Conservation (phyloP, 2,329 filamentous ascomycete species). For the Juglanconis oblonga region DNA sequence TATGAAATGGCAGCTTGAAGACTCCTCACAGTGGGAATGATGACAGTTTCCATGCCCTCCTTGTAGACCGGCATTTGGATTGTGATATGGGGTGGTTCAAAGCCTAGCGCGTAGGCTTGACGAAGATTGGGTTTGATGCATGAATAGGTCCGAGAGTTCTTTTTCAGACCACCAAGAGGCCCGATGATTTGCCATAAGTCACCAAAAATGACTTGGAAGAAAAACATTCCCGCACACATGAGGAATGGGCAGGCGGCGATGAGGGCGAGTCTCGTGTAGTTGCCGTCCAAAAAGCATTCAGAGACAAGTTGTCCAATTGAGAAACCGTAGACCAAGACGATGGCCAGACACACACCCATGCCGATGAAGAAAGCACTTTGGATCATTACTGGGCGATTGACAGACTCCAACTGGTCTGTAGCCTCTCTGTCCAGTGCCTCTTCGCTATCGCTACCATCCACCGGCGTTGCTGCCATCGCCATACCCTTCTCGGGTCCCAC, state of each 20-base stretch:
- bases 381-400: slow-evolving; percentile 37
- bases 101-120: slow-evolving; percentile 30
- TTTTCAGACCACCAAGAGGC: slow-evolving; percentile 40
- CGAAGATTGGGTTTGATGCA: slow-evolving; percentile 29
- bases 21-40: slow-evolving; percentile 46
- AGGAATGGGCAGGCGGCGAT: slow-evolving; percentile 34
- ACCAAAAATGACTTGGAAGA: slow-evolving; percentile 41
- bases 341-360: slow-evolving; percentile 33
- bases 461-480: slow-evolving; percentile 9
- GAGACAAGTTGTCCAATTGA: slow-evolving; percentile 35
- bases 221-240: slow-evolving; percentile 36
- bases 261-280: slow-evolving; percentile 36
- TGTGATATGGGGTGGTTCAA: slow-evolving; percentile 38
- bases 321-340: slow-evolving; percentile 37
- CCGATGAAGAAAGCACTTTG: slow-evolving; percentile 38
- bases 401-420: slow-evolving; percentile 32
- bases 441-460: slow-evolving; percentile 20
- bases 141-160: slow-evolving; percentile 45
- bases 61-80: slow-evolving; percentile 46
- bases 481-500: slow-evolving; percentile 19
- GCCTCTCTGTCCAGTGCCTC: slow-evolving; percentile 26
- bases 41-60: slow-evolving; percentile 38
- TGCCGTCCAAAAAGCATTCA: slow-evolving; percentile 36
- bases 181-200: slow-evolving; percentile 45
- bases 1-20: slow-evolving; percentile 47